Evolutionary conservation across 129 eudicot genomes (phyloP).

Genomic region (Erigeron canadensis): DNA sequence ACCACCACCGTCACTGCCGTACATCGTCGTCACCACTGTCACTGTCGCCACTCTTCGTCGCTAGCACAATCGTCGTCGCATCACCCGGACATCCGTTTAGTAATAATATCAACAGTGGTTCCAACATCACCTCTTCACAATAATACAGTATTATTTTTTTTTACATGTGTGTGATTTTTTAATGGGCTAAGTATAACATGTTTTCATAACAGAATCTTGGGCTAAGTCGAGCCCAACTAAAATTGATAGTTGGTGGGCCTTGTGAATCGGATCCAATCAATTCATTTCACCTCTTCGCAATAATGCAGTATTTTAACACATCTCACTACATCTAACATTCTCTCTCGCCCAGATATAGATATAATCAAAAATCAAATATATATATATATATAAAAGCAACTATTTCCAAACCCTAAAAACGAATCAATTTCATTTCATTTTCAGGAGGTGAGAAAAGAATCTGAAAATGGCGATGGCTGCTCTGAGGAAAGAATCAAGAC

Average conservation of each 20-base stretch:
- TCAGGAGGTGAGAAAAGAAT: conserved; percentile 14
- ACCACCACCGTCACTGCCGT: no score
- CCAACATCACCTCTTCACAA: no score
- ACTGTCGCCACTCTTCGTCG: no score
- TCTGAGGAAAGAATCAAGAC: conserved; percentile 62
- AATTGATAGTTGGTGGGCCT: background rate
- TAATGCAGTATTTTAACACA: no score
- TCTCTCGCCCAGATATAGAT: background rate
- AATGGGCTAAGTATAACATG: background rate
- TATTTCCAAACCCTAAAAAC: conserved; percentile 33
- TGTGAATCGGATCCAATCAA: conserved; percentile 24
- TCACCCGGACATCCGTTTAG: no score
- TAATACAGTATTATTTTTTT: no score
- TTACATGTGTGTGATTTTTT: no score
- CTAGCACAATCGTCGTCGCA: no score
- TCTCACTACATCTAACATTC: conserved; percentile 12
- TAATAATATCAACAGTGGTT: no score
- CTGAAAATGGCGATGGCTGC: conserved; percentile 73
- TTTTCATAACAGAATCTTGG: background rate
- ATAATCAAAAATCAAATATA: no score
- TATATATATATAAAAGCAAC: background rate
- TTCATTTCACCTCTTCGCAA: conserved; percentile 14
- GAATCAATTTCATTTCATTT: conserved; percentile 18
- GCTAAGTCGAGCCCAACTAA: conserved; percentile 21
- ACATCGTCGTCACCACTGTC: no score